phyloP scores from a whole-genome alignment of 805 yeast genomes.

The Metschnikowia kofuensis region DNA sequence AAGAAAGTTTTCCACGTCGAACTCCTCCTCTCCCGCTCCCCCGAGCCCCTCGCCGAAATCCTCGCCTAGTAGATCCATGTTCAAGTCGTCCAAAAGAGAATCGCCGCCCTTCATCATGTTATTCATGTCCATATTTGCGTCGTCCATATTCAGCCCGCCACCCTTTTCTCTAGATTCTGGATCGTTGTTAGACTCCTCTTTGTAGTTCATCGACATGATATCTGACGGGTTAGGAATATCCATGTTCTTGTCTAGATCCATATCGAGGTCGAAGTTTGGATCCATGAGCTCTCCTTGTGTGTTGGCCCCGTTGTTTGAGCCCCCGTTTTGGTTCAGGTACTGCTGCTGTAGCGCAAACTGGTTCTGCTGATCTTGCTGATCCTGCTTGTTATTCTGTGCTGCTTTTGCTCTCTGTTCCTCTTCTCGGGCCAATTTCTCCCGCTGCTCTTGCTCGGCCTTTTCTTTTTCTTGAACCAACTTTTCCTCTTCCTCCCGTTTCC shows the following conservation, averaged over 20 bases:
- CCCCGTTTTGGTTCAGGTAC: not conserved
- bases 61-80: conserved; percentile 38
- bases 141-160: not conserved
- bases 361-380: conserved; percentile 5
- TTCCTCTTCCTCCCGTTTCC: conserved; percentile 21
- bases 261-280: conserved; percentile 28
- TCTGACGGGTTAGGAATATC: conserved; percentile 34
- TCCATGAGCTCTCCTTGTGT: conserved; percentile 17
- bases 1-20: conserved; percentile 44
- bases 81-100: conserved; percentile 41
- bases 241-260: conserved; percentile 18
- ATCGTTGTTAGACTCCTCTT: conserved; percentile 8
- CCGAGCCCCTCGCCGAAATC: conserved; percentile 26
- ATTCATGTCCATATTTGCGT: conserved; percentile 16
- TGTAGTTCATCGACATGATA: conserved; percentile 28
- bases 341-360: not conserved
- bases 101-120: conserved; percentile 38
- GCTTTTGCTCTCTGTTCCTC: conserved; percentile 4
- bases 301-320: not conserved
- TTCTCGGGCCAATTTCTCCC: conserved; percentile 17
- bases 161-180: not conserved
- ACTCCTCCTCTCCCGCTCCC: conserved; percentile 35
- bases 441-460: conserved; percentile 19
- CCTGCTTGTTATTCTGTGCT: conserved; percentile 7
- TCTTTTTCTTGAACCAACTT: conserved; percentile 18